A percentile compares a stretch with the other conserved stretches of the same genome.
phyloP scores from a whole-genome alignment of 1,284 basidiomycete genomes.

The Singerocomus inundabilis region DNA sequence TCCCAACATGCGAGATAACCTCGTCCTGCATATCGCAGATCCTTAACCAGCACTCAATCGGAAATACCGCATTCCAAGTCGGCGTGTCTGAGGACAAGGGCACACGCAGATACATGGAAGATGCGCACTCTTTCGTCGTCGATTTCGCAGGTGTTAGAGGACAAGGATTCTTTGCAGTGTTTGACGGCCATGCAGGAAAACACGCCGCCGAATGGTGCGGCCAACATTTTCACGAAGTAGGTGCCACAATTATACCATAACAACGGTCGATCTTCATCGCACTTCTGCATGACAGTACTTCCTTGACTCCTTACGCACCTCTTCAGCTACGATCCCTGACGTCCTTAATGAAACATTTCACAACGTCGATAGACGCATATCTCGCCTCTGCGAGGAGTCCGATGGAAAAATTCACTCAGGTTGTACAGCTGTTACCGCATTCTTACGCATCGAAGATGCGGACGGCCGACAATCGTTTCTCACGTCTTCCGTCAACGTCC shows the following conservation, averaged over 20 bases:
- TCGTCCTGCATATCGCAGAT: slow-evolving; percentile 36
- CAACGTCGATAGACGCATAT: slow-evolving; percentile 81
- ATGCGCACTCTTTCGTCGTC: slow-evolving; percentile 93
- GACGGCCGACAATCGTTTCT: slow-evolving; percentile 68
- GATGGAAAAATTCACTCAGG: slow-evolving; percentile 93
- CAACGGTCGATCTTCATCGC: slow-evolving; percentile 7
- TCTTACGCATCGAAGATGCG: slow-evolving; percentile 89
- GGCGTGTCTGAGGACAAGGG: slow-evolving; percentile 93
- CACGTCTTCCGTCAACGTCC: slow-evolving; percentile 20
- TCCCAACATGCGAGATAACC: slow-evolving; percentile 1
- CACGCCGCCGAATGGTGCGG: slow-evolving; percentile 99
- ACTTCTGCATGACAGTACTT: slow-evolving; percentile 45
- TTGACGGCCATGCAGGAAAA: slow-evolving; percentile 98
- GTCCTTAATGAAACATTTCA: slow-evolving; percentile 94
- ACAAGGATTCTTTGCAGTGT: slow-evolving; percentile 97
- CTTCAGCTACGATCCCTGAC: slow-evolving; percentile 75
- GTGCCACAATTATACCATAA: neutral
- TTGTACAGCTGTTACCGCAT: slow-evolving; percentile 97
- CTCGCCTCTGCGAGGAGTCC: slow-evolving; percentile 77
- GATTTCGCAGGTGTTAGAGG: slow-evolving; percentile 90
- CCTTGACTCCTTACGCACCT: slow-evolving; percentile 48
- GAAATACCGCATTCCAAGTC: slow-evolving; percentile 69
- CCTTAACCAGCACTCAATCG: slow-evolving; percentile 56
- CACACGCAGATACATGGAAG: slow-evolving; percentile 94
- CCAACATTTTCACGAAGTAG: slow-evolving; percentile 89